Evolutionary conservation across 2,329 filamentous ascomycete genomes (phyloP).

Genomic region (Mycogone perniciosa): DNA sequence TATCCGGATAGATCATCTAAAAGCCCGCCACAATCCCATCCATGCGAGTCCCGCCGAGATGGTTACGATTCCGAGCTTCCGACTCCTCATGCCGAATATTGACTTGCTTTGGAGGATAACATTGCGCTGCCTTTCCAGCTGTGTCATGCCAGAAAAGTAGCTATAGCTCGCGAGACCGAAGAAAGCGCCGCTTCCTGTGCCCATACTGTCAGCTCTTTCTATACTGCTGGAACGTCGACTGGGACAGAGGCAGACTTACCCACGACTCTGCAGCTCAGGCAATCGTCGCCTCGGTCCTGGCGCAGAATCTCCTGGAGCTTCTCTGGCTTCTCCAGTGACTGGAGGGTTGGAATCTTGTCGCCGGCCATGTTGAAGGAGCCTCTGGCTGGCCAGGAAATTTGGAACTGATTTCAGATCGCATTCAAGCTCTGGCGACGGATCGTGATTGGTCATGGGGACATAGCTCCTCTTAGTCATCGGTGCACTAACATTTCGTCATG

Average conservation of each 20-base stretch:
- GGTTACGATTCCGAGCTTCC: slow-evolving; percentile 58
- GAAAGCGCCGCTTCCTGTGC: slow-evolving; percentile 65
- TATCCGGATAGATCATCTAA: slow-evolving; percentile 38
- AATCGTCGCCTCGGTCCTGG: slow-evolving; percentile 57
- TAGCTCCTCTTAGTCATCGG: slow-evolving; percentile 6
- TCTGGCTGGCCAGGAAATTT: slow-evolving; percentile 2
- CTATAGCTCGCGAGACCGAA: slow-evolving; percentile 70
- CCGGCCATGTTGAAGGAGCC: slow-evolving; percentile 24
- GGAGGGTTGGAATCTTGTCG: slow-evolving; percentile 42
- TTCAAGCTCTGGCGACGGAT: background rate
- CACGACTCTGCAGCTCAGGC: slow-evolving; percentile 62
- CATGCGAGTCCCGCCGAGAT: slow-evolving; percentile 63
- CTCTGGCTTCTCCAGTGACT: slow-evolving; percentile 54
- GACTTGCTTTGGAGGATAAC: slow-evolving; percentile 62
- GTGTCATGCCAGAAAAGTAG: slow-evolving; percentile 66
- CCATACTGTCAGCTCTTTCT: background rate
- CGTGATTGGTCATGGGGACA: background rate
- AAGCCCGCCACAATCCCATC: slow-evolving; percentile 63
- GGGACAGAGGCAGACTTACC: slow-evolving; percentile 43
- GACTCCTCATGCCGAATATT: slow-evolving; percentile 65
- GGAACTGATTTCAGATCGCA: background rate
- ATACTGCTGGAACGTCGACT: background rate
- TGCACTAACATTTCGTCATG: slow-evolving; percentile 26
- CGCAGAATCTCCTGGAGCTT: slow-evolving; percentile 53
- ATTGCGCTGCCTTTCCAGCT: slow-evolving; percentile 61